Conservation (phyloP, 2,329 filamentous ascomycete species). For the Chalaropsis ovoidea region DNA sequence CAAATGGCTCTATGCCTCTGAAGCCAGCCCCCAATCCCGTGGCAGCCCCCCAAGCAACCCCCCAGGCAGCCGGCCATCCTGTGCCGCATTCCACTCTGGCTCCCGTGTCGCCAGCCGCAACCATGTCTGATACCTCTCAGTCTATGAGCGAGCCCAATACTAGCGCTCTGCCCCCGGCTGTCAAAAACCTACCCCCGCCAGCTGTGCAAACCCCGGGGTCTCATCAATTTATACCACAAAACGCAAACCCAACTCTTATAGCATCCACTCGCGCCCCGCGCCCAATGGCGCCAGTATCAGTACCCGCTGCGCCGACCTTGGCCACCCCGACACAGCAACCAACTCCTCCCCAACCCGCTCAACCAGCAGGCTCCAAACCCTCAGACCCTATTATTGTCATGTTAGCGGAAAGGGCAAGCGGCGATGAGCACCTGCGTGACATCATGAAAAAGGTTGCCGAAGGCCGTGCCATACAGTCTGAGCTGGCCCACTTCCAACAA, state of each 20-base stretch:
- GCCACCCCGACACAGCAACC: slow-evolving; percentile 27
- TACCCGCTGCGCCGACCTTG: slow-evolving; percentile 11
- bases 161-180: not conserved
- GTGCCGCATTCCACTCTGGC: slow-evolving; percentile 28
- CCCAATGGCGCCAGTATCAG: not conserved
- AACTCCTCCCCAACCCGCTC: slow-evolving; percentile 25
- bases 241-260: not conserved
- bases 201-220: not conserved
- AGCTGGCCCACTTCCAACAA: slow-evolving; percentile 64
- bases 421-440: slow-evolving; percentile 60
- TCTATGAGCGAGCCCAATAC: slow-evolving; percentile 22
- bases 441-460: slow-evolving; percentile 77
- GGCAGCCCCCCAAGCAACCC: slow-evolving; percentile 31
- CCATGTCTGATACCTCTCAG: slow-evolving; percentile 16
- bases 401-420: slow-evolving; percentile 63
- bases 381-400: slow-evolving; percentile 71
- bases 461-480: slow-evolving; percentile 58
- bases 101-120: slow-evolving; percentile 18
- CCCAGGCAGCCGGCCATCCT: no score
- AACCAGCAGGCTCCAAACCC: slow-evolving; percentile 29
- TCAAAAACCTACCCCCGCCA: not conserved
- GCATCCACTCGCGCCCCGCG: not conserved
- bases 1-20: slow-evolving; percentile 50
- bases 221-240: not conserved
- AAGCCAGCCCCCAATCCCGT: slow-evolving; percentile 34